Evolutionary conservation across 2,329 filamentous ascomycete species (phyloP).

Genomic region (Fusarium nurragi): DNA sequence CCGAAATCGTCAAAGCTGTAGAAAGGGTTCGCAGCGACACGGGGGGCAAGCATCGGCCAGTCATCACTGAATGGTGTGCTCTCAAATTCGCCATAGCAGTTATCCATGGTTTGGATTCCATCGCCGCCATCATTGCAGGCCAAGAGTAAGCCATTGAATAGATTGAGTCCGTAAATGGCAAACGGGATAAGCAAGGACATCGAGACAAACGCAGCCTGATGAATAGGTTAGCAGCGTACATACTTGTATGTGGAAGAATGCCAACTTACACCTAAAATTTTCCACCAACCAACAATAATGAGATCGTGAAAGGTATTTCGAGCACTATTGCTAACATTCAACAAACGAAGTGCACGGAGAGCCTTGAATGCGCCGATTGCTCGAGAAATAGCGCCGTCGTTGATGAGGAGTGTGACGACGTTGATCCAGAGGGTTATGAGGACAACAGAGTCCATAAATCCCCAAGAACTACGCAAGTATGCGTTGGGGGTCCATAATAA

Average conservation of each 20-base stretch:
- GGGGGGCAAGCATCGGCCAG: constrained; percentile 86
- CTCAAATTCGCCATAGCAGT: constrained; percentile 86
- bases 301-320: constrained; percentile 96
- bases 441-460: constrained; percentile 92
- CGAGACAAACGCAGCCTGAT: constrained; percentile 85
- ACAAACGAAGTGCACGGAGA: constrained; percentile 84
- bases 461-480: constrained; percentile 96
- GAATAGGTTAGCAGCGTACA: not conserved
- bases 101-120: constrained; percentile 66
- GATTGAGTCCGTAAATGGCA: constrained; percentile 92
- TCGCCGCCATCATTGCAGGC: constrained; percentile 74
- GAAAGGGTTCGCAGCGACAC: constrained; percentile 81
- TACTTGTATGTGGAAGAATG: not conserved
- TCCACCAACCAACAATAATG: constrained; percentile 93
- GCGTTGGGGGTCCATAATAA: constrained; percentile 98
- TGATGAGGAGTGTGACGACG: constrained; percentile 81
- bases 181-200: constrained; percentile 95
- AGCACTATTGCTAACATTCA: constrained; percentile 96
- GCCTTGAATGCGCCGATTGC: constrained; percentile 98
- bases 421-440: constrained; percentile 96
- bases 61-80: constrained; percentile 75
- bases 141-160: constrained; percentile 86
- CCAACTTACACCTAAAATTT: constrained; percentile 80
- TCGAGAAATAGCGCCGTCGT: constrained; percentile 85
- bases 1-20: constrained; percentile 96